Evolutionary conservation across 2,329 filamentous ascomycete genomes (phyloP), one percentile per base, ranked within the genome.

Genomic region (Fusarium sp.): DNA sequence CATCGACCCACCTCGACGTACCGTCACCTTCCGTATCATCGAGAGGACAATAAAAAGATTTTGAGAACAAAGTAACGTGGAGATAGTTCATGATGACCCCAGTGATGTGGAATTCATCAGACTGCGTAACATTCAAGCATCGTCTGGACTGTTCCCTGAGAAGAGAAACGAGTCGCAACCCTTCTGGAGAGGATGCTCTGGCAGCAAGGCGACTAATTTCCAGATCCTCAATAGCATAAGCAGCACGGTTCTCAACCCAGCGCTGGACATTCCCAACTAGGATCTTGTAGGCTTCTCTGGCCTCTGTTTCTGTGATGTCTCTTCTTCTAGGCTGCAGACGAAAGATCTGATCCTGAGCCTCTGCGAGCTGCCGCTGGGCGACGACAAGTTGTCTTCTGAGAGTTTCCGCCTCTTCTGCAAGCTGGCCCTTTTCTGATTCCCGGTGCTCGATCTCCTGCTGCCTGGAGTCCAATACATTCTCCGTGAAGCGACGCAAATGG

Each of bases 81-180:
- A 83, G 74, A 64, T 82, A 83, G 68, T 83, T 81, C 81, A 83
- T 82, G 58, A 83, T 82, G 42, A 78, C 73, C 15, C 78, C 80
- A 41, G 80, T 79, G 52, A 82, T 77, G 52, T 83, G 82, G 59
- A 82, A 81, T 63, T 81, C 81, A 42, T 83, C 82, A 26, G 81
- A 77, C 57, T 80, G 74, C 24, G 78, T 76, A 28, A 79, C 68
- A 30, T 62, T 76, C 32, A 83, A 61, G 55, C 79, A 81, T 26
- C 80, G 76, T 45, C 79, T 80, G 6, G 80, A 81, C 14, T 82
- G 78, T 51, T 83, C 82, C 42, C 81, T 78, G 48, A 83, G 71
- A n/a, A 83, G 71, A 2, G 79, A 77, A 30, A 79, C 76, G 41
- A 83, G 79, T 36, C 80, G 78, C 28, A 77, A 69, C 17, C 81